Evolutionary conservation across 179 eudicot species (phyloP).

Genomic region (Spergularia azorica): DNA sequence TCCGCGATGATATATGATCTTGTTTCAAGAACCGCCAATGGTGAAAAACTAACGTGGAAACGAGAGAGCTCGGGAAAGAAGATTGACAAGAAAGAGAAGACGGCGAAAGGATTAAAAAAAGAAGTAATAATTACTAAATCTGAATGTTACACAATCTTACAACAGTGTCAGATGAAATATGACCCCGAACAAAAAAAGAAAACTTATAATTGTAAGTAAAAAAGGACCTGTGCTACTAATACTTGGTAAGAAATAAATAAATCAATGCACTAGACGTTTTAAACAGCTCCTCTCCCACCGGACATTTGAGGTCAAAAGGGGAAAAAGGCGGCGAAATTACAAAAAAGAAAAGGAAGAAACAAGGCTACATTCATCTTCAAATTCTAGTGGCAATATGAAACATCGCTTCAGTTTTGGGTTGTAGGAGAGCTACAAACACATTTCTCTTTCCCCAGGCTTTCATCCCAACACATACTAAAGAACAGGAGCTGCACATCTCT

Average conservation of each 20-base stretch:
- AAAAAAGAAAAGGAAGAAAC: conserved; percentile 7
- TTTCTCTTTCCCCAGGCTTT: conserved; percentile 33
- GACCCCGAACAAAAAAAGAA: background rate
- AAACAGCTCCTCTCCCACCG: conserved; percentile 14
- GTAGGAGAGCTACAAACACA: conserved; percentile 65
- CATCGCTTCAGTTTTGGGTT: conserved; percentile 37
- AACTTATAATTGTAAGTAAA: background rate
- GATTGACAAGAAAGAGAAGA: no score
- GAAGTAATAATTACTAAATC: conserved; percentile 22
- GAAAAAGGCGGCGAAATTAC: background rate
- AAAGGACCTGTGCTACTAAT: conserved; percentile 23
- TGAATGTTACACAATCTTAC: conserved; percentile 24
- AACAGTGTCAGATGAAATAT: conserved; percentile 10
- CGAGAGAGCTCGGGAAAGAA: no score
- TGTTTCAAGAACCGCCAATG: no score
- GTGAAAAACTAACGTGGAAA: no score
- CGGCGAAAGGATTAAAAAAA: background rate
- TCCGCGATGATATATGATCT: no score
- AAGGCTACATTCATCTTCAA: conserved; percentile 35
- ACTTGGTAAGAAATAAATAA: conserved; percentile 36
- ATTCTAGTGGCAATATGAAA: conserved; percentile 45
- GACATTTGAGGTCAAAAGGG: conserved; percentile 27
- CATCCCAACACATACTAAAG: conserved; percentile 37
- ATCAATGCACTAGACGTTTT: conserved; percentile 35
- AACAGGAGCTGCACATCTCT: conserved; percentile 36